These are phyloP conservation scores for Lepiota brunneoincarnata DNA, from an alignment of 768 basidiomycete genomes.

Conservation along the genomic window DNA sequence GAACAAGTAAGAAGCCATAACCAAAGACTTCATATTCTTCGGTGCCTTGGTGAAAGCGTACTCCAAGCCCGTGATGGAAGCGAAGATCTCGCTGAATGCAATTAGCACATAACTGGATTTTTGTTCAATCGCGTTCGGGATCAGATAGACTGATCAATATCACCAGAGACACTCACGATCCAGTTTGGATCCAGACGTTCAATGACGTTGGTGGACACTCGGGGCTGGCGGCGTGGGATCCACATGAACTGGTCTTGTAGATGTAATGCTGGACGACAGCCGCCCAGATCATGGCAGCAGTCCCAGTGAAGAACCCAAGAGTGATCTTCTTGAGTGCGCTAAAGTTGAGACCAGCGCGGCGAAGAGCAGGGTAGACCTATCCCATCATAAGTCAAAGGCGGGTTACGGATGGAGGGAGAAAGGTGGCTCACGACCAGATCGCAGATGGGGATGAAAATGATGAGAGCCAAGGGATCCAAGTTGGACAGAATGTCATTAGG, in stretches of 20 bases:
- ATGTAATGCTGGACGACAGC: slow-evolving; percentile 72
- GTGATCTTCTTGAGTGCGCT: slow-evolving; percentile 58
- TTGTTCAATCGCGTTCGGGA: neutral
- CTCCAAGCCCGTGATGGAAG: slow-evolving; percentile 79
- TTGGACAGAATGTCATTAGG: slow-evolving; percentile 81
- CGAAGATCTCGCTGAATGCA: slow-evolving; percentile 74
- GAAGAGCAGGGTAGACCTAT: slow-evolving; percentile 57
- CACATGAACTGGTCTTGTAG: slow-evolving; percentile 64
- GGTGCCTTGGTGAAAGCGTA: slow-evolving; percentile 89
- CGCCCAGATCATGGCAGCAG: slow-evolving; percentile 65
- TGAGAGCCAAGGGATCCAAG: slow-evolving; percentile 71
- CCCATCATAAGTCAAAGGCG: slow-evolving; percentile 3
- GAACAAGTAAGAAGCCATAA: slow-evolving; percentile 69
- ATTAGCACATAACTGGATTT: slow-evolving; percentile 55
- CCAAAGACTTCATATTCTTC: slow-evolving; percentile 82
- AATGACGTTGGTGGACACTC: slow-evolving; percentile 52
- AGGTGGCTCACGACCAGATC: slow-evolving; percentile 45
- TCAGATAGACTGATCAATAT: neutral
- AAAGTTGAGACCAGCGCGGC: slow-evolving; percentile 51
- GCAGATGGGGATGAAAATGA: slow-evolving; percentile 68
- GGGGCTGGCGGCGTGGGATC: slow-evolving; percentile 43
- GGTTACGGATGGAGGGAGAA: neutral
- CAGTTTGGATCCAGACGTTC: slow-evolving; percentile 79
- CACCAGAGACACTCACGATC: slow-evolving; percentile 45
- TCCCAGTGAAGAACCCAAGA: slow-evolving; percentile 52